Evolutionary conservation across 495 filamentous ascomycete genomes (phyloP), one percentile per base, ranked within the genome.

Genomic region (Niebla homalea): DNA sequence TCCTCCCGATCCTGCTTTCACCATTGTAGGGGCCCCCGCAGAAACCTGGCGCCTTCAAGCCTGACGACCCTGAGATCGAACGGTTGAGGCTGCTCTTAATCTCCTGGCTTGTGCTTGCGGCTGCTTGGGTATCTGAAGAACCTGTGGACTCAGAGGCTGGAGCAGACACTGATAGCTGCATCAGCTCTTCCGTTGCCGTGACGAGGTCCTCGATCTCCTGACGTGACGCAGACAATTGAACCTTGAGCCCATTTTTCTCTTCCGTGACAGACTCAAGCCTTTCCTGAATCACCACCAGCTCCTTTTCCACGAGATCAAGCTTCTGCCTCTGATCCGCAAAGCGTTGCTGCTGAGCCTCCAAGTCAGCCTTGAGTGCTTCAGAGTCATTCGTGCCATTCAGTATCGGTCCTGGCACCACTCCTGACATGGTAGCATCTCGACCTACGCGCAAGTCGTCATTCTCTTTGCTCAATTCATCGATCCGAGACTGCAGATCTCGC

Each of bases 201-300:
- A 98, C 89, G 40, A 98, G 71, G 57, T 95, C 89, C 35, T 88
- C 88, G 66, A 95, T 98, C 67, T 98, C 92, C 19, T 84, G 74
- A 3, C 90, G 75, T 65, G 96, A 93, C 26, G 75, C 70, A 60
- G 92, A 80, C 16, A 76, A 59, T 47, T 88, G 79, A 0, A 68
- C 65, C 57, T 77, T 76, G 20, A 92, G 65, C 19, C 78, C 76
- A 18, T 29, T 25, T 36, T 86, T 83, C 43, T 86, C 78, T 0
- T 68, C 64, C 58, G 78, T 77, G 22, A 89, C 64, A 18, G 77
- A 75, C 16, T 36, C 37, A 22, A 75, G 60, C 25, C 87, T 72
- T 19, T 66, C 59, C 19, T 79, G 68, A 5, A 94, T 68, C 12
- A 76, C 72, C 7, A 74, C 73, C 48, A 85, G 82, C 46, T 87